Base-by-base conservation (phyloP, 352 stramenopile species). In the Globisporangium radiosum region DNA sequence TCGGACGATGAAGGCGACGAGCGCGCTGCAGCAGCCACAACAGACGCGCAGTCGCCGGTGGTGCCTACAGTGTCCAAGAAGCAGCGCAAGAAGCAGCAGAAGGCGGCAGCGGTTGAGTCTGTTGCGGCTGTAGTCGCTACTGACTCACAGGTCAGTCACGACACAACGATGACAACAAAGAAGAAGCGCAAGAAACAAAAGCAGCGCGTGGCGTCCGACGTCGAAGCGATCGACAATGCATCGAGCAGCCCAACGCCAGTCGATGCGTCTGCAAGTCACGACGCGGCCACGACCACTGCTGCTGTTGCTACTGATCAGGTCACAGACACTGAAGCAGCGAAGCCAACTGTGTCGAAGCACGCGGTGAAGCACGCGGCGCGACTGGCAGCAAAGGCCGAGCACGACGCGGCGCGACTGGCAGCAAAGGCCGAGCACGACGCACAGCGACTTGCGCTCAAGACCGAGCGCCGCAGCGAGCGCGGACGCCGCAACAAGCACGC, bases 401-500 rank as follows among this genome's bases (percentile, higher is more conserved):
- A 14, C 3, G 25, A 53, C 45, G 33, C 33, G 25, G 25, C 25
- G 25, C 25, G 1, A 25, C 25, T 25, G 25, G 25, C 25, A 25
- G 56, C 40, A 9, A 54, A 54, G 56, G 54, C 52, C n/a, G 38
- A 60, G 25, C 19, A 14, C 3, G 25, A 53, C 45, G 33, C 33
- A 38, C 38, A 57, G 38, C 33, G 47, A 11, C 25, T 47, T 13
- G 38, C 42, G 33, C 19, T 43, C 7, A 42, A 14, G 15, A 42
- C 51, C 8, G 42, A 57, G 52, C 15, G 38, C 1, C 38, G 42
- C 38, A 47, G 15, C 4, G 42, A 57, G 5, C 38, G 52, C 10
- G 42, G 52, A 5, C 45, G 40, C n/a, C 54, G 40, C 7, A n/a
- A 62, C 33, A 75, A 75, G 40, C 48, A 70, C n/a, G 47, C 64